Evolutionary conservation across 805 yeast species (phyloP).

Genomic region (Ogataea kodamae): DNA sequence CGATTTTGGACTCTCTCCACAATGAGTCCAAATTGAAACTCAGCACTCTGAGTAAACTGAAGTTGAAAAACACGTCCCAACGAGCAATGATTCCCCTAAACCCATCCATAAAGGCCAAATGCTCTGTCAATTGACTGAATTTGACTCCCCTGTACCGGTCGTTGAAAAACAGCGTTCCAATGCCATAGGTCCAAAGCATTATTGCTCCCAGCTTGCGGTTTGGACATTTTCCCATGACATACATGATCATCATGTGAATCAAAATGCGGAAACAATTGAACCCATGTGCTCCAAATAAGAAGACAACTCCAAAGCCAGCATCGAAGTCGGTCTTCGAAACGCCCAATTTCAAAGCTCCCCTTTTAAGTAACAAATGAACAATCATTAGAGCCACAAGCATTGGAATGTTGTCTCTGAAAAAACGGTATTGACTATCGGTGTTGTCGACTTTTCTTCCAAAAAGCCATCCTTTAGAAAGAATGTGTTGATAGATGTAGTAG

Average conservation of each 20-base stretch:
- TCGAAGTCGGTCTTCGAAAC: constrained; percentile 62
- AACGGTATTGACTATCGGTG: constrained; percentile 84
- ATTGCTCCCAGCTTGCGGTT: constrained; percentile 38
- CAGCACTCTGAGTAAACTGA: constrained; percentile 77
- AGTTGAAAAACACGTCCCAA: constrained; percentile 96
- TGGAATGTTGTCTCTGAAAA: constrained; percentile 78
- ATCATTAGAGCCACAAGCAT: constrained; percentile 52
- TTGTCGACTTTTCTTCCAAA: constrained; percentile 89
- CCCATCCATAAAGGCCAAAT: constrained; percentile 55
- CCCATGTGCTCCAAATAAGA: constrained; percentile 77
- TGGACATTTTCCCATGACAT: constrained; percentile 40
- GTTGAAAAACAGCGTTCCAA: constrained; percentile 74
- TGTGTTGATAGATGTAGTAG: constrained; percentile 56
- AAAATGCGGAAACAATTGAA: constrained; percentile 61
- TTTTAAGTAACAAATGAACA: constrained; percentile 54
- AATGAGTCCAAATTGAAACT: constrained; percentile 79
- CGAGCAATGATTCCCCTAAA: constrained; percentile 76
- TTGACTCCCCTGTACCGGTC: constrained; percentile 58
- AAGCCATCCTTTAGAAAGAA: constrained; percentile 81
- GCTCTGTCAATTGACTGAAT: constrained; percentile 40
- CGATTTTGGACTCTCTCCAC: constrained; percentile 33
- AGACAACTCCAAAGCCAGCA: constrained; percentile 62
- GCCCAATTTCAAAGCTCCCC: constrained; percentile 26
- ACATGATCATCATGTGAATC: constrained; percentile 55
- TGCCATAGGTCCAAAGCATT: constrained; percentile 73